Evolutionary conservation across 2,329 filamentous ascomycete species (phyloP).

Genomic region (Lasiodiplodia citricola): DNA sequence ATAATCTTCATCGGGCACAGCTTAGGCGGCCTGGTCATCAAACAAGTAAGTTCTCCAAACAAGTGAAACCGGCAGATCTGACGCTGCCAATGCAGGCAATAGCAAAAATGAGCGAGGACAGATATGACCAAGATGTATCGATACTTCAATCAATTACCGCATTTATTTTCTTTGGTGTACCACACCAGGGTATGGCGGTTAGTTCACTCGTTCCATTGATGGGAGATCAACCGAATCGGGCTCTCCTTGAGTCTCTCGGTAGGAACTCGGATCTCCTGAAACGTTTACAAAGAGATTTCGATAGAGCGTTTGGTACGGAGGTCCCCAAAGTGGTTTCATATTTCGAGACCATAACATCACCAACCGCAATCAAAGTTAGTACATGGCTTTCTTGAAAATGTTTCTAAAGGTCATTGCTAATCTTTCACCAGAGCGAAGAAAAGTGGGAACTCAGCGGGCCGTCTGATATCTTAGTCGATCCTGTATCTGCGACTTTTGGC

Average conservation of each 20-base stretch:
- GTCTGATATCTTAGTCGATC: no score
- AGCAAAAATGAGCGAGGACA: neutral
- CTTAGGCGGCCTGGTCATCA: constrained; percentile 7
- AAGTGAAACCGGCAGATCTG: neutral
- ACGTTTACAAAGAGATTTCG: neutral
- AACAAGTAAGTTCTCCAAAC: neutral
- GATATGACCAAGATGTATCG: neutral
- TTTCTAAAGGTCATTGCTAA: no score
- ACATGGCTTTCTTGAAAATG: no score
- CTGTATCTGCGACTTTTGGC: no score
- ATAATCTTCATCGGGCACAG: neutral
- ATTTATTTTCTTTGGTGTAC: constrained; percentile 7
- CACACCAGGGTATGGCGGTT: neutral
- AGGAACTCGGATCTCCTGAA: neutral
- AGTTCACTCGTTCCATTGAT: neutral
- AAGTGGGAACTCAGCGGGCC: no score
- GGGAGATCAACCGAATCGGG: neutral
- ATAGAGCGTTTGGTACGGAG: neutral
- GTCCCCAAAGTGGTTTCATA: neutral
- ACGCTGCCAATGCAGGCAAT: neutral
- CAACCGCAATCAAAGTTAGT: neutral
- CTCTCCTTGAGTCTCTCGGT: neutral
- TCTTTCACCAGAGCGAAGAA: no score
- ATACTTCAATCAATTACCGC: neutral
- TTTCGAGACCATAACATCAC: constrained; percentile 3